Evolutionary conservation across 306 rosid genomes (phyloP).

Genomic region (Vigna nakashimae): DNA sequence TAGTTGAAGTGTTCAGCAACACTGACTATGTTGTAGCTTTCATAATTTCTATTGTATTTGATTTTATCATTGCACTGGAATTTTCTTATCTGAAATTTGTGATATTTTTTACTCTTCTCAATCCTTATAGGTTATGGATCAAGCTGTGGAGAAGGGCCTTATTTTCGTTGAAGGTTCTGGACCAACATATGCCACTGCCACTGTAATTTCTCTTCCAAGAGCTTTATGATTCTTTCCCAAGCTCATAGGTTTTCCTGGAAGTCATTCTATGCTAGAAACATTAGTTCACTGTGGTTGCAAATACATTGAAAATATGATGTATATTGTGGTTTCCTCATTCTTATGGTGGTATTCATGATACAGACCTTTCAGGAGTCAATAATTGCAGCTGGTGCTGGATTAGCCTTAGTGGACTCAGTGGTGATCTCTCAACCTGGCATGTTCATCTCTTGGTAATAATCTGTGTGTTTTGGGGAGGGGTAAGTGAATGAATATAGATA

Average conservation of each 20-base stretch:
- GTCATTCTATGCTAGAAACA: slow-evolving; percentile 30
- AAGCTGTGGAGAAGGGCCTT: slow-evolving; percentile 77
- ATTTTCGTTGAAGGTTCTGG: slow-evolving; percentile 82
- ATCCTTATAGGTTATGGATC: slow-evolving; percentile 72
- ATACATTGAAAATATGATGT: slow-evolving; percentile 6
- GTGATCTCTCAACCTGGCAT: slow-evolving; percentile 76
- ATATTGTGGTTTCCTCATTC: slow-evolving; percentile 35
- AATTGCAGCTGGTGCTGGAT: slow-evolving; percentile 89
- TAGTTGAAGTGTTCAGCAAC: slow-evolving; percentile 22
- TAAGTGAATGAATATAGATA: slow-evolving; percentile 47
- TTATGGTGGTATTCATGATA: slow-evolving; percentile 56
- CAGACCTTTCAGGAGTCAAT: slow-evolving; percentile 92
- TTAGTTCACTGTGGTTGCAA: slow-evolving; percentile 18
- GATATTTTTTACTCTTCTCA: slow-evolving; percentile 21
- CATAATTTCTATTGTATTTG: slow-evolving; percentile 5
- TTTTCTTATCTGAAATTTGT: slow-evolving; percentile 29
- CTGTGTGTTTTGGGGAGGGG: slow-evolving; percentile 52
- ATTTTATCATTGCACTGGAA: slow-evolving; percentile 13
- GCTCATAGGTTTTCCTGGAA: slow-evolving; percentile 22
- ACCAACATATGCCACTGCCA: slow-evolving; percentile 93
- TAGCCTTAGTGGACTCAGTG: slow-evolving; percentile 89
- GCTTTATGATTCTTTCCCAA: slow-evolving; percentile 37
- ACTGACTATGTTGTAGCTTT: slow-evolving; percentile 24
- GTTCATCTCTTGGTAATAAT: slow-evolving; percentile 58
- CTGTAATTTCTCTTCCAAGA: slow-evolving; percentile 56